Percentiles rank a stretch among this genome's conserved stretches.
These are phyloP conservation scores for Suillus subalutaceus DNA, from an alignment of 768 basidiomycete genomes.

Conservation along the genomic window DNA sequence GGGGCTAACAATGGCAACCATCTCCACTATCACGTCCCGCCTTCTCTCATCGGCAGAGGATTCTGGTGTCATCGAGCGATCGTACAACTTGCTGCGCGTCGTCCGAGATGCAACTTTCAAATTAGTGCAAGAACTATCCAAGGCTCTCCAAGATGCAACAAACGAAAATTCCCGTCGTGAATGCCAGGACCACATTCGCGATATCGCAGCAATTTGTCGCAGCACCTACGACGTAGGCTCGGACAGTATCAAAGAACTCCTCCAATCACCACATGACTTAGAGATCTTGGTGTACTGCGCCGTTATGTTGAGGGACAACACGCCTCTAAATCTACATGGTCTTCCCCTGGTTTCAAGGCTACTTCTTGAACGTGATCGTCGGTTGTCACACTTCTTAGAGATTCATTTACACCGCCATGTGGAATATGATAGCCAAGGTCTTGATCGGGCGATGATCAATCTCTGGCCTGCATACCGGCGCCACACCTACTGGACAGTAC, in stretches of 20 bases:
- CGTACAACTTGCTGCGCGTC: constrained; percentile 27
- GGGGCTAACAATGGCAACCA: constrained; percentile 28
- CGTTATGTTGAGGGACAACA: constrained; percentile 37
- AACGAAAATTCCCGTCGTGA: constrained; percentile 8
- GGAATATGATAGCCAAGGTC: constrained; percentile 17
- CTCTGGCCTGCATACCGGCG: constrained; percentile 36
- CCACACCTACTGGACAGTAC: constrained; percentile 26
- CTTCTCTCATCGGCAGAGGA: constrained; percentile 29
- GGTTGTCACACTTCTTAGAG: constrained; percentile 35
- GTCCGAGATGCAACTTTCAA: constrained; percentile 34
- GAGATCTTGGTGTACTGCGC: constrained; percentile 36
- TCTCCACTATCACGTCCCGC: constrained; percentile 33
- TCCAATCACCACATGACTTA: constrained; percentile 28
- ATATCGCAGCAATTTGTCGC: constrained; percentile 24
- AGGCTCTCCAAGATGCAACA: constrained; percentile 18
- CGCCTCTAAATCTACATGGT: constrained; percentile 15
- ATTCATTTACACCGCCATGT: constrained; percentile 18
- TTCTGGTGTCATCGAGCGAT: constrained; percentile 21
- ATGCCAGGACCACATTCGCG: constrained; percentile 15
- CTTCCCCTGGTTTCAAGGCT: constrained; percentile 18
- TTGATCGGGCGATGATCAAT: constrained; percentile 31
- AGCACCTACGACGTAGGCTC: constrained; percentile 33
- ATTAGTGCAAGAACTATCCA: constrained; percentile 39
- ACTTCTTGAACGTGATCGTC: constrained; percentile 34
- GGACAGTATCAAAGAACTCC: constrained; percentile 6